These are phyloP conservation scores for Erucastrum elatum DNA, from an alignment of 345 rosid genomes.

Conservation along the genomic window DNA sequence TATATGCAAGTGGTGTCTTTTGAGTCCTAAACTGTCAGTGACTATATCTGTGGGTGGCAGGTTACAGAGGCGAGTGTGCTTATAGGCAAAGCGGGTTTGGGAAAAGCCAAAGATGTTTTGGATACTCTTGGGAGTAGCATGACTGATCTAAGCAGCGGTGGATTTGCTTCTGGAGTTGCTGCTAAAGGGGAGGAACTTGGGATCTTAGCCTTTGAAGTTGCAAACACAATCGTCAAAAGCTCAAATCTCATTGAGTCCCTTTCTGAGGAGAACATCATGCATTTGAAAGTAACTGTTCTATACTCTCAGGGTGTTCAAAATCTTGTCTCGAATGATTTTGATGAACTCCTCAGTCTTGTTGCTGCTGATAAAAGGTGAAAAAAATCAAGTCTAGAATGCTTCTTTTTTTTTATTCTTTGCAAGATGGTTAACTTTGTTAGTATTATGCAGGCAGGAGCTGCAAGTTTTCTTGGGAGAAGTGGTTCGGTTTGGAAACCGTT, in stretches of 20 bases:
- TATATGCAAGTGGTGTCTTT: too few relatives aligned
- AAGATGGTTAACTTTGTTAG: slow-evolving; percentile 14
- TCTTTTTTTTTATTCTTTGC: not conserved
- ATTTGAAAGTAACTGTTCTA: slow-evolving; percentile 66
- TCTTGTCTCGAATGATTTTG: slow-evolving; percentile 69
- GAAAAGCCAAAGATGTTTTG: slow-evolving; percentile 78
- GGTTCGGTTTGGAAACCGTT: slow-evolving; percentile 90
- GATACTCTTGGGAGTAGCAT: slow-evolving; percentile 93
- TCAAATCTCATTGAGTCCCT: slow-evolving; percentile 85
- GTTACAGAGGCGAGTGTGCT: slow-evolving; percentile 51
- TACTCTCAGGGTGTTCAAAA: slow-evolving; percentile 74
- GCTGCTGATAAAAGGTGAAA: slow-evolving; percentile 80
- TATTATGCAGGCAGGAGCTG: slow-evolving; percentile 65
- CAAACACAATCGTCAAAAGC: slow-evolving; percentile 90
- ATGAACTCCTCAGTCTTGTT: slow-evolving; percentile 66
- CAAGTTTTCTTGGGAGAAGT: slow-evolving; percentile 83
- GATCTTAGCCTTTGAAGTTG: slow-evolving; percentile 87
- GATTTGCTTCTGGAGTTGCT: slow-evolving; percentile 69
- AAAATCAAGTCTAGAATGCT: not conserved
- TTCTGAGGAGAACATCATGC: slow-evolving; percentile 53
- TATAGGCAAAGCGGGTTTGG: slow-evolving; percentile 72
- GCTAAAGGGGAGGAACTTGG: slow-evolving; percentile 70
- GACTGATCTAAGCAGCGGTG: slow-evolving; percentile 72
- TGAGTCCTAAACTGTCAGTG: not conserved
- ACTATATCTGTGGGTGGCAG: slow-evolving; percentile 34